phyloP scores from a whole-genome alignment of 345 rosid species.

The Eucalyptus decipiens region DNA sequence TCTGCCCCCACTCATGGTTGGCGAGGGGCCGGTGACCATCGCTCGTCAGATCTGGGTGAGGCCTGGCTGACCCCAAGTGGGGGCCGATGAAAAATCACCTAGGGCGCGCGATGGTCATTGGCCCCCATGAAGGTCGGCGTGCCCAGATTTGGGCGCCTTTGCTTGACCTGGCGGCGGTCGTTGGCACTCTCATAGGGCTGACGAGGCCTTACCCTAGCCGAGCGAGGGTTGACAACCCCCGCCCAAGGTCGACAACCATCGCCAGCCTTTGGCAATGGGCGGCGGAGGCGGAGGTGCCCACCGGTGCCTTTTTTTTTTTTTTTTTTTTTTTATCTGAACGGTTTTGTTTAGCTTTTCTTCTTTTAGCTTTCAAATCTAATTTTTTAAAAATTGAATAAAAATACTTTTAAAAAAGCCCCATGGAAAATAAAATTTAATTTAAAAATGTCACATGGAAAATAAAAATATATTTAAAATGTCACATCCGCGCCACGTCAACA shows the following conservation, averaged over 20 bases:
- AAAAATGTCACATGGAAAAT: no score
- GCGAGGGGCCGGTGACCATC: no score
- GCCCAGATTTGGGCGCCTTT: accelerated
- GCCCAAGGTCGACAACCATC: accelerated
- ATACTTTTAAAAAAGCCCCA: no score
- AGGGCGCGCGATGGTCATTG: accelerated
- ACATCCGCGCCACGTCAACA: accelerated
- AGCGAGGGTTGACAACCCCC: accelerated
- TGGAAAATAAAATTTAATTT: no score
- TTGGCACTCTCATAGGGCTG: accelerated
- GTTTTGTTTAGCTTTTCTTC: no score
- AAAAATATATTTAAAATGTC: no score
- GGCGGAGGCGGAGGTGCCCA: accelerated
- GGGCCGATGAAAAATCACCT: no score
- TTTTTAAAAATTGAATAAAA: no score
- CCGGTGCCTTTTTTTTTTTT: accelerated
- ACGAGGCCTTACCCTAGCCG: accelerated
- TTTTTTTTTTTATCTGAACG: accelerated
- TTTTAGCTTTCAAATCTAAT: no score
- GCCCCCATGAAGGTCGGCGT: accelerated
- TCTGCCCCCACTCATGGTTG: accelerated
- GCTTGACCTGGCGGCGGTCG: accelerated
- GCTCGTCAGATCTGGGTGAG: accelerated
- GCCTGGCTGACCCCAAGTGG: accelerated
- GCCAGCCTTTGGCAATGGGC: accelerated